These are phyloP conservation scores for Talaromyces rugulosus DNA, from an alignment of 2,329 filamentous ascomycete genomes.

Conservation along the genomic window DNA sequence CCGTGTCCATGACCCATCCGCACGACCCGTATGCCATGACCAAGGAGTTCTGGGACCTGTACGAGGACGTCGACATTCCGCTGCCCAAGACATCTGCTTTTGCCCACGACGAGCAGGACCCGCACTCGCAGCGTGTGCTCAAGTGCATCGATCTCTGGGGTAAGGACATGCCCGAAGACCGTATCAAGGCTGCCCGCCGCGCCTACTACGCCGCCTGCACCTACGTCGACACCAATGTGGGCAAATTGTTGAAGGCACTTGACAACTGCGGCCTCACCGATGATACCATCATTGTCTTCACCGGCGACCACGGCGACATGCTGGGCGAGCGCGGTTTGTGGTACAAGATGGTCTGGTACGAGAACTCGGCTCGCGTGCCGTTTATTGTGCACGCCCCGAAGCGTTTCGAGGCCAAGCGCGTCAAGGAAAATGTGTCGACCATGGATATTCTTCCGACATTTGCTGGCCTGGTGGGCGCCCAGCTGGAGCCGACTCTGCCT, in stretches of 20 bases:
- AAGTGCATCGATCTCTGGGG: slow-evolving; percentile 85
- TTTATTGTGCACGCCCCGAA: slow-evolving; percentile 79
- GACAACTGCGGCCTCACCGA: slow-evolving; percentile 75
- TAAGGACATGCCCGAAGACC: slow-evolving; percentile 76
- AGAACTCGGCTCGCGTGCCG: slow-evolving; percentile 83
- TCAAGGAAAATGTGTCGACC: slow-evolving; percentile 81
- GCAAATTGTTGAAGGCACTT: slow-evolving; percentile 71
- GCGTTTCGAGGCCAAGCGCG: slow-evolving; percentile 68
- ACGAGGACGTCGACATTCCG: slow-evolving; percentile 82
- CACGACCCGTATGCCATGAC: slow-evolving; percentile 95
- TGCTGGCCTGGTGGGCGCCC: slow-evolving; percentile 72
- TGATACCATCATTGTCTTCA: slow-evolving; percentile 88
- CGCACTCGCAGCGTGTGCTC: slow-evolving; percentile 80
- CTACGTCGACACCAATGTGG: slow-evolving; percentile 91
- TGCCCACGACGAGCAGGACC: slow-evolving; percentile 74
- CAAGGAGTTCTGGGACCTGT: slow-evolving; percentile 87
- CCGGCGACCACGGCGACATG: slow-evolving; percentile 94
- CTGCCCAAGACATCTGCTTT: slow-evolving; percentile 70
- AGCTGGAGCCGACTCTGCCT: slow-evolving; percentile 66
- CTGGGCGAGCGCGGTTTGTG: slow-evolving; percentile 85
- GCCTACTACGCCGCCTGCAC: slow-evolving; percentile 92
- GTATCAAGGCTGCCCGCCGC: slow-evolving; percentile 77
- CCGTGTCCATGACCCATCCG: slow-evolving; percentile 88
- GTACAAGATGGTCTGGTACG: slow-evolving; percentile 98
- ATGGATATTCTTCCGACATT: slow-evolving; percentile 87